Percentiles rank a stretch among this genome's conserved stretches.
Conservation (phyloP, 352 stramenopile species). For the Phytophthora tubulina region DNA sequence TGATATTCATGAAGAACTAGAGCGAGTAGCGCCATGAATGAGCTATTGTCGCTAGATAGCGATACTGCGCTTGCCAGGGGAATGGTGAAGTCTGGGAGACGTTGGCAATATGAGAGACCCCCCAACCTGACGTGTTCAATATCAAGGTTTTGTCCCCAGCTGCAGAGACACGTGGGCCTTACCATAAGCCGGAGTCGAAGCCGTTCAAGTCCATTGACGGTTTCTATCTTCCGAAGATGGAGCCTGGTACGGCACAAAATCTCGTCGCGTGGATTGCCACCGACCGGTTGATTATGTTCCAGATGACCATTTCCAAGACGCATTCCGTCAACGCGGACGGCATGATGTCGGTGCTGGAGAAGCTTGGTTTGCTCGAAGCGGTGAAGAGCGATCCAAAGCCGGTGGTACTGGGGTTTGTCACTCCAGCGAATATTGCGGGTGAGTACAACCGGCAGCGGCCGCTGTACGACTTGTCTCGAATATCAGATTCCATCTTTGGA, state of each 20-base stretch:
- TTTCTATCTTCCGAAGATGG: no score
- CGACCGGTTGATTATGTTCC: constrained; percentile 14
- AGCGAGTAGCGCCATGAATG: not conserved
- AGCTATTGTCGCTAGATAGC: no score
- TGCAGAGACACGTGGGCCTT: not conserved
- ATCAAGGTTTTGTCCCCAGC: not conserved
- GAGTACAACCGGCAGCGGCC: no score
- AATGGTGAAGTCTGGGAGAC: no score
- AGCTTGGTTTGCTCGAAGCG: constrained; percentile 1
- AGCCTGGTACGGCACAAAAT: not conserved
- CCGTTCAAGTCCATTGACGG: no score
- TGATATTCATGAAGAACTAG: not conserved
- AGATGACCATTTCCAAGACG: not conserved
- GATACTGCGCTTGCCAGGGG: no score
- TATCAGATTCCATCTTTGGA: not conserved
- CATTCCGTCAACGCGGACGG: not conserved
- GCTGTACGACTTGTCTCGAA: not conserved
- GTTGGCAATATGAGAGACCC: no score
- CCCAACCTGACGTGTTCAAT: not conserved
- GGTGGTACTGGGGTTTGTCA: constrained; percentile 4
- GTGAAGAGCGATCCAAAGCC: not conserved
- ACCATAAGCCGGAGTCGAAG: no score
- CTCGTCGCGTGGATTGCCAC: no score
- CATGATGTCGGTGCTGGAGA: constrained; percentile 5
- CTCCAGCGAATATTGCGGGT: no score